Evolutionary conservation across 345 rosid genomes (phyloP).

Genomic region (Eucalyptus sideroxylon): DNA sequence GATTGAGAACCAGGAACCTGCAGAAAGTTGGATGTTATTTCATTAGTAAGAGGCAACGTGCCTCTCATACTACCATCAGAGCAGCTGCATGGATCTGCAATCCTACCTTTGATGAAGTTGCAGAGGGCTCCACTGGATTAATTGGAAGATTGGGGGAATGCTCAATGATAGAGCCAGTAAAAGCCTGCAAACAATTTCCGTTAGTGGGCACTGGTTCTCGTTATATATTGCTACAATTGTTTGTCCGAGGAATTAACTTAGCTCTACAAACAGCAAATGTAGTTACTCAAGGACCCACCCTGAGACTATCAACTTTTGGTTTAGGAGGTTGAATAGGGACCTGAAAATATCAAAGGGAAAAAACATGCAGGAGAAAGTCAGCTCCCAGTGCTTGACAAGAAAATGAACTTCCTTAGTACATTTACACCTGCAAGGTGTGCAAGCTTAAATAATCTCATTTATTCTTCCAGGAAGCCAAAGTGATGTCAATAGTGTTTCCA

Average conservation of each 20-base stretch:
- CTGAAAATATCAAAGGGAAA: conserved; percentile 5
- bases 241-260: background rate
- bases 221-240: background rate
- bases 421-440: background rate
- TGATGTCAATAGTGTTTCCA: background rate
- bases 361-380: background rate
- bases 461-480: background rate
- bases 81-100: background rate
- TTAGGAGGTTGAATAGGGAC: conserved; percentile 18
- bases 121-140: conserved; percentile 1
- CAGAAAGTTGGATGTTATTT: background rate
- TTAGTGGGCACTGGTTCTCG: background rate
- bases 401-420: background rate
- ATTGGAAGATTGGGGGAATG: conserved; percentile 18
- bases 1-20: conserved; percentile 44
- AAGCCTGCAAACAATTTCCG: conserved; percentile 32
- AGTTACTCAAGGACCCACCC: conserved; percentile 14
- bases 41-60: background rate
- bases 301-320: conserved; percentile 22
- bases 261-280: background rate
- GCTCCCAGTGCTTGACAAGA: background rate
- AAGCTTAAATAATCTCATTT: background rate
- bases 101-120: conserved; percentile 36
- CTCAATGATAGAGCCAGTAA: conserved; percentile 68
- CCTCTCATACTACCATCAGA: background rate